phyloP scores from a whole-genome alignment of 1,284 basidiomycete genomes.

The Puccinia horiana region DNA sequence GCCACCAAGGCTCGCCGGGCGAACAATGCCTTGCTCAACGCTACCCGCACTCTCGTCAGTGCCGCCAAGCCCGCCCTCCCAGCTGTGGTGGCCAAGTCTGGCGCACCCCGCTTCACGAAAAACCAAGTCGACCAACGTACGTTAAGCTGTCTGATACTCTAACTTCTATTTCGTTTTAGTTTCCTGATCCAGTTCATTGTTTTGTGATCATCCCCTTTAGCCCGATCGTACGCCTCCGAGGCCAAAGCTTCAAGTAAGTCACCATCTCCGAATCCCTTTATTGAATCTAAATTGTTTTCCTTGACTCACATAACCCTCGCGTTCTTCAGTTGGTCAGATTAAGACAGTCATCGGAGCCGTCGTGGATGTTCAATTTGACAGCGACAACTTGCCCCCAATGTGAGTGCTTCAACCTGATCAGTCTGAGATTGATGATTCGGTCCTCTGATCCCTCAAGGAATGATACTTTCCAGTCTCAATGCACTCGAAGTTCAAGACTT shows the following conservation, averaged over 20 bases:
- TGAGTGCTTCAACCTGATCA: conserved; percentile 8
- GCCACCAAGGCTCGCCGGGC: conserved; percentile 49
- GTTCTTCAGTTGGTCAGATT: conserved; percentile 55
- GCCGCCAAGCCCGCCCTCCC: conserved; percentile 34
- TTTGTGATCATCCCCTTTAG: conserved; percentile 59
- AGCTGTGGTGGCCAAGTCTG: conserved; percentile 14
- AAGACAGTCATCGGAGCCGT: conserved; percentile 69
- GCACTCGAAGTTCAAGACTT: conserved; percentile 95
- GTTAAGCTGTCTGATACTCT: background rate
- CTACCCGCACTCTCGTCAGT: conserved; percentile 40
- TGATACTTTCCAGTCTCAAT: conserved; percentile 66
- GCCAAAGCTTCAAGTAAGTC: conserved; percentile 64
- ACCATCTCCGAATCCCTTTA: conserved; percentile 59
- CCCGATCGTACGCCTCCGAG: conserved; percentile 87
- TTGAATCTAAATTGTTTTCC: conserved; percentile 67
- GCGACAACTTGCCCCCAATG: conserved; percentile 80
- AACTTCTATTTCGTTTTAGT: background rate
- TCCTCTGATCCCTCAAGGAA: background rate
- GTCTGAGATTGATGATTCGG: background rate
- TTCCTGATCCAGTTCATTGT: background rate
- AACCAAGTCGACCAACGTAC: conserved; percentile 36
- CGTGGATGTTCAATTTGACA: conserved; percentile 82
- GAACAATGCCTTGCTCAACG: conserved; percentile 41
- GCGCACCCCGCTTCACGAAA: conserved; percentile 25
- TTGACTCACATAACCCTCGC: conserved; percentile 72